Evolutionary conservation across 768 basidiomycete genomes (phyloP).

Genomic region (Termitomyces sp.): DNA sequence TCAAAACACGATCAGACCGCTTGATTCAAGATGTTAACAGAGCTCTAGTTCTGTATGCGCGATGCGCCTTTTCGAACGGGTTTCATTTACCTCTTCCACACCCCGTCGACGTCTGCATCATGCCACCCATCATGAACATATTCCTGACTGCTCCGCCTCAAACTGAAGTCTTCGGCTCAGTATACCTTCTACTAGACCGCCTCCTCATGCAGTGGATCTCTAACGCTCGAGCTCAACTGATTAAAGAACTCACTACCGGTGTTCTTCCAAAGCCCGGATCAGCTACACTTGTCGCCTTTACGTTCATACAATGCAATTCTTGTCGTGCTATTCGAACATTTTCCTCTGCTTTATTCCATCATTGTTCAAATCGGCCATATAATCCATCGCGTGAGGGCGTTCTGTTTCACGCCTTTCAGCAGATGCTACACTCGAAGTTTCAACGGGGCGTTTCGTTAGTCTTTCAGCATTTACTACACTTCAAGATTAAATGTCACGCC

Average conservation of each 20-base stretch:
- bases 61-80: not conserved
- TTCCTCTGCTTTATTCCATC: not conserved
- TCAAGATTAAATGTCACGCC: not conserved
- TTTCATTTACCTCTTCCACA: not conserved
- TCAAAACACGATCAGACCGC: not conserved
- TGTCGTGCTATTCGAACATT: not conserved
- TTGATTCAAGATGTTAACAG: not conserved
- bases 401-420: too few species aligned
- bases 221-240: not conserved
- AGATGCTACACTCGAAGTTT: too few species aligned
- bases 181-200: not conserved
- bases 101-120: not conserved
- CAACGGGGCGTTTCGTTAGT: too few species aligned
- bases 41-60: not conserved
- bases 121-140: not conserved
- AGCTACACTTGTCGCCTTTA: not conserved
- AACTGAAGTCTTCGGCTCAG: not conserved
- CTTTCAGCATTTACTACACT: not conserved
- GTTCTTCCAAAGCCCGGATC: not conserved
- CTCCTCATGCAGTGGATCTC: not conserved
- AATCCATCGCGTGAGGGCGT: not conserved
- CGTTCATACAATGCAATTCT: not conserved
- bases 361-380: not conserved
- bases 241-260: not conserved
- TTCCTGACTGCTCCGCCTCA: not conserved